phyloP scores from a whole-genome alignment of 1,284 basidiomycete species.

The Chondrostereum purpureum region DNA sequence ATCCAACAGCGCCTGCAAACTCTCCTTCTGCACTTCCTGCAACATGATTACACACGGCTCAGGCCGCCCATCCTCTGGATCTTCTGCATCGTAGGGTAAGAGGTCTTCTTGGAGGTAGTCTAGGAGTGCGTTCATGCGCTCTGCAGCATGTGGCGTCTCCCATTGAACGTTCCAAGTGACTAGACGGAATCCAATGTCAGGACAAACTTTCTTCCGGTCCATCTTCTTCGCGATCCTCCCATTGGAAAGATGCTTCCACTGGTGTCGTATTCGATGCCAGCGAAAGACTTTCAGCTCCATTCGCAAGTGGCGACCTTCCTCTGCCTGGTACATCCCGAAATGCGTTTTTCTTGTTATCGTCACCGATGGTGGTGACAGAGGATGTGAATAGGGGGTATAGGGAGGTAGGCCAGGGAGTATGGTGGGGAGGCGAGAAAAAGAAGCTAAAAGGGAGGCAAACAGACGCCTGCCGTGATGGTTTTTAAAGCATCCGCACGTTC shows the following conservation, averaged over 20 bases:
- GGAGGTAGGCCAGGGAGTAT: too few relatives aligned
- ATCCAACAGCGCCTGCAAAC: slow-evolving; percentile 40
- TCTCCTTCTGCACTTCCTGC: slow-evolving; percentile 50
- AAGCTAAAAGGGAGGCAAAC: not conserved
- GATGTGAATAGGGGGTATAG: too few relatives aligned
- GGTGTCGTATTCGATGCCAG: slow-evolving; percentile 25
- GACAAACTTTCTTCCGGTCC: slow-evolving; percentile 25
- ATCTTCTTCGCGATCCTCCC: not conserved
- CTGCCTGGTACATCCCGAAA: not conserved
- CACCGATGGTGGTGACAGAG: not conserved
- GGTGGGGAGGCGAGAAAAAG: too few relatives aligned
- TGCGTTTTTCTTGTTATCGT: too few relatives aligned
- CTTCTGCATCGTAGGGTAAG: slow-evolving; percentile 30
- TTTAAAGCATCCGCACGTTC: not conserved
- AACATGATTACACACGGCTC: slow-evolving; percentile 55
- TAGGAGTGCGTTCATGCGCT: slow-evolving; percentile 42
- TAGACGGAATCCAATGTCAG: slow-evolving; percentile 35
- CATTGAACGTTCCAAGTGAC: slow-evolving; percentile 68
- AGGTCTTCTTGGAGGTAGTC: slow-evolving; percentile 46
- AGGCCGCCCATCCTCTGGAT: slow-evolving; percentile 29
- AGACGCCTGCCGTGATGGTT: not conserved
- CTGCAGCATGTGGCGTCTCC: slow-evolving; percentile 24
- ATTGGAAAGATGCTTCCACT: slow-evolving; percentile 33
- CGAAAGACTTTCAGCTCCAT: slow-evolving; percentile 26
- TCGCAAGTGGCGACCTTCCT: slow-evolving; percentile 20